Evolutionary conservation across 495 filamentous ascomycete species (phyloP).

Genomic region (Chaetomium tenue): DNA sequence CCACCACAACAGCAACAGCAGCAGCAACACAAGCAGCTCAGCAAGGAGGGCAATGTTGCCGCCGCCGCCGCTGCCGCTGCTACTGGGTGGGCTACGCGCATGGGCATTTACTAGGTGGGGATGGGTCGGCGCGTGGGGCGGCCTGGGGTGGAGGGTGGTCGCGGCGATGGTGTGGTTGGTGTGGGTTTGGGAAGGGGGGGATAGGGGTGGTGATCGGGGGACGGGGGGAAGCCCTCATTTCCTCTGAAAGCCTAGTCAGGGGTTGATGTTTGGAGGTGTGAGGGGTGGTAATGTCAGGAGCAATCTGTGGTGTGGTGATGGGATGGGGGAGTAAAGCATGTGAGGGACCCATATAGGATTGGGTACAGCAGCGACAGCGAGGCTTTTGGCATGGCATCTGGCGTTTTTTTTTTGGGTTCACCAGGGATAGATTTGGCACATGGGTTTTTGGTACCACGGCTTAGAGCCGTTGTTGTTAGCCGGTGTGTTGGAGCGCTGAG

Average conservation of each 20-base stretch:
- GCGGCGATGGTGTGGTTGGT: conserved; percentile 1
- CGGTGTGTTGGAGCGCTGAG: not conserved
- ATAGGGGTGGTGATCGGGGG: too few species aligned
- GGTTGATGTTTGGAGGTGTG: too few species aligned
- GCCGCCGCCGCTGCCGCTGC: conserved; percentile 4
- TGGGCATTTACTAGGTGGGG: conserved; percentile 65
- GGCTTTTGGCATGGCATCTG: conserved; percentile 7
- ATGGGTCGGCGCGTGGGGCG: not conserved
- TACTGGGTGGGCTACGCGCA: conserved; percentile 72
- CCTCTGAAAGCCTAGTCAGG: too few species aligned
- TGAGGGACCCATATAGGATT: not conserved
- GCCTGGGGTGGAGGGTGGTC: not conserved
- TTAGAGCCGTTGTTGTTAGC: not conserved
- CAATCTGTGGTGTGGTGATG: not conserved
- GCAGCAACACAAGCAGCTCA: not conserved
- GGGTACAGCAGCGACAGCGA: not conserved
- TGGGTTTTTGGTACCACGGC: not conserved
- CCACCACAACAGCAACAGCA: conserved; percentile 10
- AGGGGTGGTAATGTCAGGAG: too few species aligned
- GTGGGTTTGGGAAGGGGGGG: not conserved
- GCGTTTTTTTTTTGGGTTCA: conserved; percentile 8
- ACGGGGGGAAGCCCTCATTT: too few species aligned
- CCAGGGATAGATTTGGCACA: conserved; percentile 5
- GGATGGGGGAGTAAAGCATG: not conserved
- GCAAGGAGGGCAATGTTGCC: not conserved